Evolutionary conservation across 164 flowering plant genomes (phyloP).

Genomic region (Cinnamomum micranthum): DNA sequence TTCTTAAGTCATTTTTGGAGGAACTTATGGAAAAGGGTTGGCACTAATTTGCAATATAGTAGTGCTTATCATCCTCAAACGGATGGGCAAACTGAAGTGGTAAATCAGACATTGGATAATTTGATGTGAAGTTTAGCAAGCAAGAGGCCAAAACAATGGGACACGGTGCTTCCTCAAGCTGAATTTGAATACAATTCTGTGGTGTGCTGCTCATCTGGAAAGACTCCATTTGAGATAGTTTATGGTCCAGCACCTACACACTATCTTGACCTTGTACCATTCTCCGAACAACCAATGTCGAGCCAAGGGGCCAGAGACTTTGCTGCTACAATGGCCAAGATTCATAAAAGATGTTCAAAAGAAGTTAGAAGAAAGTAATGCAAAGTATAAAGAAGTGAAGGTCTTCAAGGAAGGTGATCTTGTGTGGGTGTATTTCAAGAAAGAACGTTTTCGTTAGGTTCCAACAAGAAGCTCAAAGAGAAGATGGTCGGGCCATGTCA

Average conservation of each 20-base stretch:
- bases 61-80: background rate
- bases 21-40: background rate
- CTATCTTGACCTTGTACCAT: no score
- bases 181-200: background rate
- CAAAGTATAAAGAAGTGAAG: background rate
- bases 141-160: background rate
- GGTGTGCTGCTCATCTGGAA: background rate
- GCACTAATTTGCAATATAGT: background rate
- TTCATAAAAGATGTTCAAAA: background rate
- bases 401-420: background rate
- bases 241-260: background rate
- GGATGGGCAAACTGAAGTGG: background rate
- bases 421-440: background rate
- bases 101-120: background rate
- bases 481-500: background rate
- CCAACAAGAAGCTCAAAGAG: background rate
- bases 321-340: background rate
- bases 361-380: background rate
- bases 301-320: background rate
- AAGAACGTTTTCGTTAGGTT: background rate
- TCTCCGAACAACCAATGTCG: no score
- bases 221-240: background rate
- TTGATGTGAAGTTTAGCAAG: background rate
- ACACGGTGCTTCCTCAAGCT: background rate
- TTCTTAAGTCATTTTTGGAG: background rate